A percentile compares a stretch with the other conserved stretches of the same genome.
These are phyloP conservation scores for Lactarius akahatsu DNA, from an alignment of 768 basidiomycete genomes.

Conservation along the genomic window DNA sequence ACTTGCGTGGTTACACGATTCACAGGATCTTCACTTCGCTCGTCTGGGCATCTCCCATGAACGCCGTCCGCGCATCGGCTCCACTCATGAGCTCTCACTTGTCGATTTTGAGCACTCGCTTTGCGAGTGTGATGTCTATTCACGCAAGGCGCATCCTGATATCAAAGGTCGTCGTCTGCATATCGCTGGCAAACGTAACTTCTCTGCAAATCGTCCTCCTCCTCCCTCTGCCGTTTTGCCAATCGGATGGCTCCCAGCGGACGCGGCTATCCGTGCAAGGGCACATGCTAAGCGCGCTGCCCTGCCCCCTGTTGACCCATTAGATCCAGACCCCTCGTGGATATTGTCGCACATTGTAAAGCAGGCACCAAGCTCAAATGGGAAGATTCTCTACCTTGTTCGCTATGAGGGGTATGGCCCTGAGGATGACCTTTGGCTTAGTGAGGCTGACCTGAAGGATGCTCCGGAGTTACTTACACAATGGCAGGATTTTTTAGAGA, in stretches of 20 bases:
- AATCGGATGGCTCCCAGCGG: slow-evolving; percentile 30
- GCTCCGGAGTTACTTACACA: slow-evolving; percentile 30
- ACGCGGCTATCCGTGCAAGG: slow-evolving; percentile 16
- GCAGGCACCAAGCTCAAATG: slow-evolving; percentile 27
- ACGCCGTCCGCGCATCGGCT: slow-evolving; percentile 33
- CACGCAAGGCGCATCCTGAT: slow-evolving; percentile 53
- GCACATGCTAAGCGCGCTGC: slow-evolving; percentile 19
- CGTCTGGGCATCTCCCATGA: slow-evolving; percentile 45
- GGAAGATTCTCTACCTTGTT: slow-evolving; percentile 30
- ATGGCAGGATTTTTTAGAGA: slow-evolving; percentile 30
- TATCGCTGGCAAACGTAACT: slow-evolving; percentile 32
- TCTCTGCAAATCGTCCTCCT: slow-evolving; percentile 28
- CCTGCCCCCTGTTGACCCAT: slow-evolving; percentile 28
- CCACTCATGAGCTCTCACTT: slow-evolving; percentile 45
- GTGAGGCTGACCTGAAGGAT: slow-evolving; percentile 30
- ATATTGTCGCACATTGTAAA: slow-evolving; percentile 37
- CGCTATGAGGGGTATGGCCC: slow-evolving; percentile 36
- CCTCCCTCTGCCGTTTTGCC: slow-evolving; percentile 33
- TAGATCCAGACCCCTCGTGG: slow-evolving; percentile 31
- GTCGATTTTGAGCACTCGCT: slow-evolving; percentile 77
- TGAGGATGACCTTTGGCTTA: slow-evolving; percentile 34
- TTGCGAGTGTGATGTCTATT: slow-evolving; percentile 80
- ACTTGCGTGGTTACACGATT: slow-evolving; percentile 61
- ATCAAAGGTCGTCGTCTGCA: slow-evolving; percentile 42
- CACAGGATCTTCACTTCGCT: slow-evolving; percentile 59